phyloP scores from a whole-genome alignment of 75 land plant genomes.

The Isoetes taiwanensis region DNA sequence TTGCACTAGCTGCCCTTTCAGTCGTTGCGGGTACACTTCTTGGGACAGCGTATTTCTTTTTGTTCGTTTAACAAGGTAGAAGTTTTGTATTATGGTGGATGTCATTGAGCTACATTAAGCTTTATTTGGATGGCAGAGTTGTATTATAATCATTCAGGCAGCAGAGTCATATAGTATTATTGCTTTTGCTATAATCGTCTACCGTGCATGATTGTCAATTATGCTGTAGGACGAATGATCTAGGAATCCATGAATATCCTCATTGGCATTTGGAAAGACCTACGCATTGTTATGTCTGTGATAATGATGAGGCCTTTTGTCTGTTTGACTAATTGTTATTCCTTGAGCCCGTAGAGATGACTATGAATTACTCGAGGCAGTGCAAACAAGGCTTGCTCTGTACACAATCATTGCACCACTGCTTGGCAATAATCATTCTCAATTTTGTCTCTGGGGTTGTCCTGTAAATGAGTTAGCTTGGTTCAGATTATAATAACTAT shows the following conservation, averaged over 20 bases:
- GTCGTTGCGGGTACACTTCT: conserved; percentile 68
- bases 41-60: conserved; percentile 73
- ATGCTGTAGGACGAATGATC: no score
- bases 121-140: no score
- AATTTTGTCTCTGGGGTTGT: conserved; percentile 60
- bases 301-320: background rate
- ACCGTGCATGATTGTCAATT: no score
- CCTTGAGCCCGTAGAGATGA: conserved; percentile 47
- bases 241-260: no score
- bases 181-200: no score
- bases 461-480: no score
- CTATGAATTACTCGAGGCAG: conserved; percentile 58
- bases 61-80: conserved; percentile 58
- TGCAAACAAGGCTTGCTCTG: conserved; percentile 52
- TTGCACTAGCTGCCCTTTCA: conserved; percentile 22
- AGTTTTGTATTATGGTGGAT: no score
- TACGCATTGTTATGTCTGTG: background rate
- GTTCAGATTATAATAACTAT: no score
- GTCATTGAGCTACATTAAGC: no score
- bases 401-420: conserved; percentile 72
- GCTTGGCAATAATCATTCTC: conserved; percentile 77
- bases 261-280: no score
- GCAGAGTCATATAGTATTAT: no score
- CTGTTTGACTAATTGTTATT: background rate
- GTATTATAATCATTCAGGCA: no score